Evolutionary conservation across 768 basidiomycete species (phyloP), one percentile per base, ranked within the genome.

Genomic region (Coprinopsis strossmayeri): DNA sequence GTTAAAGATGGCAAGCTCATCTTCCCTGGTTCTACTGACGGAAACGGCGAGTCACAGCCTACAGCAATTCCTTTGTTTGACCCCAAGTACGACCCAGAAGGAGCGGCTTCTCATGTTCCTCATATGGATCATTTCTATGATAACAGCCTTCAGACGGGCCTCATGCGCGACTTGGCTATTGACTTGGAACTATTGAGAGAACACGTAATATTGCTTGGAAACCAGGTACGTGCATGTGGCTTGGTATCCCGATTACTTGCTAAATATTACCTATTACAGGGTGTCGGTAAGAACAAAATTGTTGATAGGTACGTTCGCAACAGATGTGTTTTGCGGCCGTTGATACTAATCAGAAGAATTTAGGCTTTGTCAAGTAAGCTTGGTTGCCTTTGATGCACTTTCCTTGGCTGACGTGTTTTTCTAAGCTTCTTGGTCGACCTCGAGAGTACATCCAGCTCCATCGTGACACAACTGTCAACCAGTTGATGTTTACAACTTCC

Each of bases 61-160:
- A 72, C 71, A 1, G 50, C 48, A 1, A 73, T 85, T 24, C 76
- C 77, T 1, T 56, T 67, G 3, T 84, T 84, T 58, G 67, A 79
- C 39, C 49, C 67, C 15, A 51, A 63, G 1, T 64, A 74, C 51
- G 82, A 85, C 54, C 66, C 68, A 3, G 74, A 75, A 30, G 82
- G 82, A 12, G 71, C 67, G 10, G 70, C 71, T 1, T 79, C 79
- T 1, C 74, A 78, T 61, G 71, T 85, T 1, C 82, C 82, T 13
- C 71, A 81, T 53, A 82, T 83, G 81, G 79, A 80, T 47, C 75
- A 81, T 53, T 85, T 82, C 61, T 82, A 83, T 55, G 78, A 85
- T 53, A 85, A 85, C 53, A 81, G 79, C 51, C 57, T 83, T 47
- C 82, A 85, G 60, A 80, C 79, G 3, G 79, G 78, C 9, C 60